Percentiles rank a stretch among this genome's conserved stretches.
Evolutionary conservation across 495 filamentous ascomycete species (phyloP).

Genomic region (Lasiosphaeria hispida): DNA sequence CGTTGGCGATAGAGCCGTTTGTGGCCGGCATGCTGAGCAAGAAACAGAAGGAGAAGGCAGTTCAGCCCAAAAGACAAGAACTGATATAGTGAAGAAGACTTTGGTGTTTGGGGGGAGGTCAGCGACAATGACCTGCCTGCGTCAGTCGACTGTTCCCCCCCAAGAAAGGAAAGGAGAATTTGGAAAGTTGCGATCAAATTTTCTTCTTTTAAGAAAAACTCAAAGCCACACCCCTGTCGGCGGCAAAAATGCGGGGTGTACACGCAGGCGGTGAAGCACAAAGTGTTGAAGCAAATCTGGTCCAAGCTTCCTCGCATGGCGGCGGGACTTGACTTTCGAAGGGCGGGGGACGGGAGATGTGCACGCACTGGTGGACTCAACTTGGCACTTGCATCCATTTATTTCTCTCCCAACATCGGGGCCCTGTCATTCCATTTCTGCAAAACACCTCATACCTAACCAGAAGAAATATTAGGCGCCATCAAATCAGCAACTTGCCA

Average conservation of each 20-base stretch:
- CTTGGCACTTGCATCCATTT: no score
- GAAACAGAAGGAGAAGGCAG: constrained; percentile 8
- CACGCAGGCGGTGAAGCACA: neutral
- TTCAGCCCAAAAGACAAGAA: constrained; percentile 1
- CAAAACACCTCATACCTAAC: no score
- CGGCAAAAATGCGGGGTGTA: no score
- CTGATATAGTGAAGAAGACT: constrained; percentile 6
- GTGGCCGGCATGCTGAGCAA: constrained; percentile 59
- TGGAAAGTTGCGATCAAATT: constrained; percentile 20
- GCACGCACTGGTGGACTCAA: no score
- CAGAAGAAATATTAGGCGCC: no score
- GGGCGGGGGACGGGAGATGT: no score
- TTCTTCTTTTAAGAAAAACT: constrained; percentile 24
- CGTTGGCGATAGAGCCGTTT: constrained; percentile 52
- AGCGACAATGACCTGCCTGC: constrained; percentile 27
- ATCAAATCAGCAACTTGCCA: no score
- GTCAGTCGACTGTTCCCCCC: constrained; percentile 37
- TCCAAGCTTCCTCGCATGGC: no score
- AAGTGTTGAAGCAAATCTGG: neutral
- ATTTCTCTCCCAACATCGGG: no score
- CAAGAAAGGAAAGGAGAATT: constrained; percentile 32
- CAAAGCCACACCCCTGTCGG: neutral
- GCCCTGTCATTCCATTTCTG: no score
- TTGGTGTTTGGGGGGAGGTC: constrained; percentile 26
- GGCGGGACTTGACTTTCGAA: no score